These are phyloP conservation scores for Tanacetum coccineum DNA, from an alignment of 129 eudicot species.

Conservation along the genomic window DNA sequence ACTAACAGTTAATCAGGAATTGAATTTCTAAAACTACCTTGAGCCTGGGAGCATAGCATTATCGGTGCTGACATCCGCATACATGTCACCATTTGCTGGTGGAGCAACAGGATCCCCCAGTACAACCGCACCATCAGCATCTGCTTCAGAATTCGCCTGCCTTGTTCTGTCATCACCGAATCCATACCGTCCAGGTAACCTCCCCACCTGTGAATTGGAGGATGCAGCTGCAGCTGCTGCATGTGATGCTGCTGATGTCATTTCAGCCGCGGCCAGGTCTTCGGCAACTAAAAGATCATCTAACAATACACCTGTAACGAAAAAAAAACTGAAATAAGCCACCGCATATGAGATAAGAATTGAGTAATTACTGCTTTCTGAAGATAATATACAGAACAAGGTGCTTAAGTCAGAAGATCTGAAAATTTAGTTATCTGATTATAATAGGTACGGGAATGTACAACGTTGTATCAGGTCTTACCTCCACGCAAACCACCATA, in stretches of 20 bases:
- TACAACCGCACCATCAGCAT: slow-evolving; percentile 78
- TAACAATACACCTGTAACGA: slow-evolving; percentile 66
- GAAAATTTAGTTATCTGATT: not conserved
- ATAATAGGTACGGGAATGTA: slow-evolving; percentile 1
- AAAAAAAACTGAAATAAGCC: slow-evolving; percentile 17
- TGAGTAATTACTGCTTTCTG: not conserved
- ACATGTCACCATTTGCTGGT: slow-evolving; percentile 89
- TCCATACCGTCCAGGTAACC: slow-evolving; percentile 74
- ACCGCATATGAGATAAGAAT: not conserved
- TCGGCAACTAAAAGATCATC: slow-evolving; percentile 98
- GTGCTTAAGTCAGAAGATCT: no score
- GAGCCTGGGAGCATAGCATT: slow-evolving; percentile 82
- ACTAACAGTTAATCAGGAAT: not conserved
- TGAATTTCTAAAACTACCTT: slow-evolving; percentile 38
- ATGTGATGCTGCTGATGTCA: slow-evolving; percentile 91
- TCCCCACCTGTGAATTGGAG: slow-evolving; percentile 63
- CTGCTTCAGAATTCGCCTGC: slow-evolving; percentile 43
- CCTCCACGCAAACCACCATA: slow-evolving; percentile 99
- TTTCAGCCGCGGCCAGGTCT: slow-evolving; percentile 98
- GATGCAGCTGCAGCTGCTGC: slow-evolving; percentile 98
- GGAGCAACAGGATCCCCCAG: slow-evolving; percentile 98
- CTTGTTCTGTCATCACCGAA: slow-evolving; percentile 70
- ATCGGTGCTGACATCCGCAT: slow-evolving; percentile 89
- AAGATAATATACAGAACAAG: no score
- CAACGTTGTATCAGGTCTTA: slow-evolving; percentile 34